These are phyloP conservation scores for Arthrobotrys sphaeroides DNA, from an alignment of 2,329 filamentous ascomycete genomes.

Conservation along the genomic window DNA sequence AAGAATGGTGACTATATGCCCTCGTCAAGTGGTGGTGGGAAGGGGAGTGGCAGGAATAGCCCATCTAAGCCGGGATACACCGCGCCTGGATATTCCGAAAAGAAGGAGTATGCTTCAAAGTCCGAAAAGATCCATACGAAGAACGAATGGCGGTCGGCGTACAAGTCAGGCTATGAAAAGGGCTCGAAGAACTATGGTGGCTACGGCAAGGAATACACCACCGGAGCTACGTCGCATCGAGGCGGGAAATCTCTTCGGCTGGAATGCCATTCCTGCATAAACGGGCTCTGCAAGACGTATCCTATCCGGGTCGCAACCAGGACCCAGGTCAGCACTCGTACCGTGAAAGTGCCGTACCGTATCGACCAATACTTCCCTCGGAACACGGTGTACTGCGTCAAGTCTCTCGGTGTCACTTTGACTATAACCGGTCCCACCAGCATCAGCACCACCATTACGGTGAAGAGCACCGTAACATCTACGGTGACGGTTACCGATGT, in stretches of 20 bases:
- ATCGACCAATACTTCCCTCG: conserved; percentile 31
- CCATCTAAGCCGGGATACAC: too few relatives aligned
- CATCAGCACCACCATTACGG: conserved; percentile 6
- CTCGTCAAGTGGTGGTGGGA: neutral
- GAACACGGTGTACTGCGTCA: conserved; percentile 11
- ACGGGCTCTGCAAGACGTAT: conserved; percentile 23
- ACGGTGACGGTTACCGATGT: conserved; percentile 27
- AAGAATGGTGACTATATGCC: conserved; percentile 9
- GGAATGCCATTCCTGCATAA: conserved; percentile 39
- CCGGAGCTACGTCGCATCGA: neutral
- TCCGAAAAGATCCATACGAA: too few relatives aligned
- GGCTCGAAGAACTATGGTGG: conserved; percentile 1
- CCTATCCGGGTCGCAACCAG: conserved; percentile 24
- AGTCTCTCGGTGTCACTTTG: conserved; percentile 10
- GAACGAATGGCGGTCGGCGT: too few relatives aligned
- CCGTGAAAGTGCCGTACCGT: conserved; percentile 12
- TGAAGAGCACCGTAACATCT: neutral
- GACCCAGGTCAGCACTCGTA: conserved; percentile 1
- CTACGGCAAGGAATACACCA: conserved; percentile 16
- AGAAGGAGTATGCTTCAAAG: too few relatives aligned
- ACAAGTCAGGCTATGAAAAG: too few relatives aligned
- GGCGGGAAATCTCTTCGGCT: conserved; percentile 27
- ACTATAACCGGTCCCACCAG: conserved; percentile 18
- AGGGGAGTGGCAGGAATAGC: too few relatives aligned
- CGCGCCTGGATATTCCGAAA: too few relatives aligned